Evolutionary conservation across 2,329 filamentous ascomycete species (phyloP).

Genomic region (Blastomyces silverae): DNA sequence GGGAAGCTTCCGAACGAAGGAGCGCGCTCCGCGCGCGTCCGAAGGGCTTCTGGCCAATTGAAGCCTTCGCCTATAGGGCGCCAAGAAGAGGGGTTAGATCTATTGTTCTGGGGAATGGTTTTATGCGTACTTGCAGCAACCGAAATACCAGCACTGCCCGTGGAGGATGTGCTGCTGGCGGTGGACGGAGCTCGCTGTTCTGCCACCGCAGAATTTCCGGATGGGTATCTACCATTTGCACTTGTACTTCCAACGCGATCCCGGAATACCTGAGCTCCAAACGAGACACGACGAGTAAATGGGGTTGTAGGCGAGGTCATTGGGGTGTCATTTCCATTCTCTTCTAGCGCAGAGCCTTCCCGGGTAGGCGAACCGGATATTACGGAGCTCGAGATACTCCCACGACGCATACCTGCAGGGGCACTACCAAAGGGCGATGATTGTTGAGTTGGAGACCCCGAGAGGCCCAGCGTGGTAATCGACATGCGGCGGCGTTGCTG

Average conservation of each 20-base stretch:
- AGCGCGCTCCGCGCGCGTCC: slow-evolving; percentile 79
- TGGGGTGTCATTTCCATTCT: slow-evolving; percentile 56
- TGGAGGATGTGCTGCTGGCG: slow-evolving; percentile 24
- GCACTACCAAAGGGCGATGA: slow-evolving; percentile 44
- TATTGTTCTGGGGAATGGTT: slow-evolving; percentile 33
- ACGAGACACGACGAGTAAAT: slow-evolving; percentile 72
- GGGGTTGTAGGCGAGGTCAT: slow-evolving; percentile 62
- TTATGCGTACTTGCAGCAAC: slow-evolving; percentile 36
- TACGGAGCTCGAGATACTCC: slow-evolving; percentile 60
- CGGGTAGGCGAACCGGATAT: slow-evolving; percentile 38
- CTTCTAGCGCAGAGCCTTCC: slow-evolving; percentile 52
- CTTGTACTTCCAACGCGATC: slow-evolving; percentile 60
- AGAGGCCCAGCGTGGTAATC: slow-evolving; percentile 66
- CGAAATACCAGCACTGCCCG: slow-evolving; percentile 22
- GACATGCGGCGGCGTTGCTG: slow-evolving; percentile 60
- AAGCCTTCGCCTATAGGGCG: slow-evolving; percentile 73
- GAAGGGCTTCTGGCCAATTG: slow-evolving; percentile 95
- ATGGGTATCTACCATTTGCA: slow-evolving; percentile 52
- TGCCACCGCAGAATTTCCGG: slow-evolving; percentile 27
- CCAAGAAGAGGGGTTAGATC: slow-evolving; percentile 43
- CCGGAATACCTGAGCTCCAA: slow-evolving; percentile 71
- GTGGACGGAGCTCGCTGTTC: slow-evolving; percentile 27
- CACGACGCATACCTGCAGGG: slow-evolving; percentile 48
- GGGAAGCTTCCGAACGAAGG: slow-evolving; percentile 36
- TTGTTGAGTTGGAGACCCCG: slow-evolving; percentile 60